A percentile compares a stretch with the other conserved stretches of the same genome.
These are phyloP conservation scores for Mycosarcoma mackinlayi DNA, from an alignment of 1,284 basidiomycete species.

Conservation along the genomic window DNA sequence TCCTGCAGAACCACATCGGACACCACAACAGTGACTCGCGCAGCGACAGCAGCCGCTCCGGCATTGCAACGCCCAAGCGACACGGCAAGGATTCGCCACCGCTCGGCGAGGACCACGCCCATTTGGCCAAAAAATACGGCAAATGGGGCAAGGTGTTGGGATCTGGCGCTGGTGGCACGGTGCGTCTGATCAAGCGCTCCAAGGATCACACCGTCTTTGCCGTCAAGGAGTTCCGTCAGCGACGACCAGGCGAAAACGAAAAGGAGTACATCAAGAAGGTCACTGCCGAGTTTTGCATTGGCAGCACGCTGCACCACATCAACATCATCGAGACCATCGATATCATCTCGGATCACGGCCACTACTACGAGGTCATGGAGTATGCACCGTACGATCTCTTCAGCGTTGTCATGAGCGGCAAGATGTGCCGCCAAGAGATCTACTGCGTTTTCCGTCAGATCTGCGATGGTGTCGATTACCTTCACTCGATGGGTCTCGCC, in stretches of 20 bases:
- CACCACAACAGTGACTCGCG: slow-evolving; percentile 57
- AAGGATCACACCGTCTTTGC: slow-evolving; percentile 79
- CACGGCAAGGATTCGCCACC: slow-evolving; percentile 68
- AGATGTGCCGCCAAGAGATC: slow-evolving; percentile 97
- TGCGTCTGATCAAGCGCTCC: slow-evolving; percentile 88
- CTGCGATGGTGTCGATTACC: slow-evolving; percentile 95
- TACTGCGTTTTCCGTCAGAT: slow-evolving; percentile 99
- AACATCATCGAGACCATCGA: slow-evolving; percentile 99
- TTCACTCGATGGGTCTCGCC: slow-evolving; percentile 95
- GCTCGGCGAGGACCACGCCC: slow-evolving; percentile 76
- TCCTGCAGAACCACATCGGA: slow-evolving; percentile 64
- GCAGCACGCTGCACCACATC: slow-evolving; percentile 81
- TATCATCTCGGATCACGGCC: slow-evolving; percentile 96
- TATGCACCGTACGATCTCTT: slow-evolving; percentile 99
- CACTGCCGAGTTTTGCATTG: slow-evolving; percentile 97
- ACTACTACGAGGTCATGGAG: slow-evolving; percentile 89
- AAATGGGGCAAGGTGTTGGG: slow-evolving; percentile 98
- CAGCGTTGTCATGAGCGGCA: slow-evolving; percentile 98
- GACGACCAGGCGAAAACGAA: slow-evolving; percentile 85
- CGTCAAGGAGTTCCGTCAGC: slow-evolving; percentile 96
- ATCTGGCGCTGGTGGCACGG: slow-evolving; percentile 95
- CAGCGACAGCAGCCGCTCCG: slow-evolving; percentile 50
- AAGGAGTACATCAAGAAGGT: slow-evolving; percentile 99
- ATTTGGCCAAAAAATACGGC: slow-evolving; percentile 96
- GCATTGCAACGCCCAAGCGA: slow-evolving; percentile 47